Percentiles rank a stretch among this genome's conserved stretches.
Conservation (phyloP, 805 yeast genomes). For the Henningerozyma blattae region DNA sequence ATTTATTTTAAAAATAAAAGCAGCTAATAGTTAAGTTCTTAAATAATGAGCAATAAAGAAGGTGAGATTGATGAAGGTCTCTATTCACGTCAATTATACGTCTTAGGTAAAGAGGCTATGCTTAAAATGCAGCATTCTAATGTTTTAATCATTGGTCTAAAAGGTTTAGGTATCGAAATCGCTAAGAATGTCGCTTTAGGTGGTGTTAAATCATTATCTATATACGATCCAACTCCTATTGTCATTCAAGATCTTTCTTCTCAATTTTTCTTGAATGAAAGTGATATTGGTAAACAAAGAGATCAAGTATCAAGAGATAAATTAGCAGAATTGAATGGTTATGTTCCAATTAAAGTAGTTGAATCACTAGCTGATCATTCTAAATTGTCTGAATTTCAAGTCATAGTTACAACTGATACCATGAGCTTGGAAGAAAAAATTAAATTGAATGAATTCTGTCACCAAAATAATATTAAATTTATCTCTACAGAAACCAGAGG, state of each 20-base stretch:
- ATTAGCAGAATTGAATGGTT: conserved; percentile 74
- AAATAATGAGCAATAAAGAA: conserved; percentile 13
- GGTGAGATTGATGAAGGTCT: conserved; percentile 79
- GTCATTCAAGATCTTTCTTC: conserved; percentile 65
- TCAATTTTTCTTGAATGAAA: conserved; percentile 68
- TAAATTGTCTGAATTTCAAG: conserved; percentile 48
- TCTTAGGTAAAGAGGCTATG: conserved; percentile 97
- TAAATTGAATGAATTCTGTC: conserved; percentile 64
- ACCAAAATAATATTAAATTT: conserved; percentile 59
- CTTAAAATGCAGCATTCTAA: conserved; percentile 87
- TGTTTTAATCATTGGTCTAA: conserved; percentile 81
- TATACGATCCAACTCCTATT: conserved; percentile 72
- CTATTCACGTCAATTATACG: conserved; percentile 94
- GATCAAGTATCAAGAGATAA: conserved; percentile 58
- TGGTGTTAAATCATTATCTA: conserved; percentile 83
- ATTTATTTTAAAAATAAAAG: too few relatives aligned
- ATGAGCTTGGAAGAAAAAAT: conserved; percentile 62
- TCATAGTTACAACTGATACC: conserved; percentile 69
- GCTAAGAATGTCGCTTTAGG: conserved; percentile 95
- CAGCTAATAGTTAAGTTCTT: too few relatives aligned
- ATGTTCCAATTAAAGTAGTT: conserved; percentile 73
- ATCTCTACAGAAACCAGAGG: conserved; percentile 80
- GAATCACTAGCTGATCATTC: conserved; percentile 40
- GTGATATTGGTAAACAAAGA: conserved; percentile 68
- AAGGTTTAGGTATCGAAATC: conserved; percentile 90